Percentiles rank a stretch among this genome's conserved stretches.
Conservation (phyloP, 371 early-diverging fungal genomes). For the Mortierella sp. region DNA sequence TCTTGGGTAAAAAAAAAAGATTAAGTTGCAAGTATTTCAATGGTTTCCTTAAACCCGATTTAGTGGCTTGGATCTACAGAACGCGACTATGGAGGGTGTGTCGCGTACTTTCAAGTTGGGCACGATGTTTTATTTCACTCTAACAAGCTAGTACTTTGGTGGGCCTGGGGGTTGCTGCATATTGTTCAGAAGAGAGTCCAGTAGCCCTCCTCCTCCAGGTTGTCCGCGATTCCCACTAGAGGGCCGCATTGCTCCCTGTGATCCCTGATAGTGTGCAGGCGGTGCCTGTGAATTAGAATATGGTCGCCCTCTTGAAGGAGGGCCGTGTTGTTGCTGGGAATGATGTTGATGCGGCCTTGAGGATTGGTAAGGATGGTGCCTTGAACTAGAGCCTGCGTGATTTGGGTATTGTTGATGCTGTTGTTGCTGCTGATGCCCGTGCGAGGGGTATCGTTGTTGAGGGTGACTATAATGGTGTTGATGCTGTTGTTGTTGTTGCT, state of each 20-base stretch:
- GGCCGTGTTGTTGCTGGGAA: slow-evolving; percentile 5
- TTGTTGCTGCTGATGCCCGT: slow-evolving; percentile 1
- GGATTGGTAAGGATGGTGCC: slow-evolving; percentile 12
- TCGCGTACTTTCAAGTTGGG: background rate
- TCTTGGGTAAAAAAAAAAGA: background rate
- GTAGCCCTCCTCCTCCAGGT: slow-evolving; percentile 8
- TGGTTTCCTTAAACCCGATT: background rate
- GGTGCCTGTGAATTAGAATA: slow-evolving; percentile 18
- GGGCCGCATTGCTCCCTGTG: slow-evolving; percentile 7
- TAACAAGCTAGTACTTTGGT: background rate
- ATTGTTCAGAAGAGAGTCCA: slow-evolving; percentile 36
- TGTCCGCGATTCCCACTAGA: slow-evolving; percentile 8
- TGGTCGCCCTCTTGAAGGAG: background rate
- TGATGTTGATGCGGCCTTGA: slow-evolving; percentile 8
- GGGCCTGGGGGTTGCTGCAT: slow-evolving; percentile 32
- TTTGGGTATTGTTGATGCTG: slow-evolving; percentile 4
- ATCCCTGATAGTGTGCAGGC: slow-evolving; percentile 4
- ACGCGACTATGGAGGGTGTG: background rate
- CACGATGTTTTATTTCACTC: background rate
- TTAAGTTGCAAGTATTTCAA: no score
- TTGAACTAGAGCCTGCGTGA: background rate
- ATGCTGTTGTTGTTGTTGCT: slow-evolving; percentile 39
- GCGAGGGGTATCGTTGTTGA: slow-evolving; percentile 20
- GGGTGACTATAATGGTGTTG: slow-evolving; percentile 10
- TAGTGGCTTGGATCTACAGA: slow-evolving; percentile 3